These are phyloP conservation scores for Coniochaeta ligniaria DNA, from an alignment of 2,329 filamentous ascomycete species.

Conservation along the genomic window DNA sequence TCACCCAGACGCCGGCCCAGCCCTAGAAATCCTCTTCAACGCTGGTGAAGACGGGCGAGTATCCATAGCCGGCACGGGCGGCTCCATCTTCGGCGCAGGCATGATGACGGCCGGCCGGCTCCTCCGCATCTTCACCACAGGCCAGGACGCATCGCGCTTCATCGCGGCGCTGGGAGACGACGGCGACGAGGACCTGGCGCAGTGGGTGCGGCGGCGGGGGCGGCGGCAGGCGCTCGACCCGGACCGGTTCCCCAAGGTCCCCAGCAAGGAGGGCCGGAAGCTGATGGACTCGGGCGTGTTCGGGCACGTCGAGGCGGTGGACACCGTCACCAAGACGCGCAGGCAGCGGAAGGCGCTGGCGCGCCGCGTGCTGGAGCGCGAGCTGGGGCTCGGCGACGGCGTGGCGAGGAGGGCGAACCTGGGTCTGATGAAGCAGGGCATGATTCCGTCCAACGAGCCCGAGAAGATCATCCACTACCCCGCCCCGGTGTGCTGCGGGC, in stretches of 20 bases:
- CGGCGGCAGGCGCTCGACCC: slow-evolving; percentile 33
- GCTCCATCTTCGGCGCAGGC: not conserved
- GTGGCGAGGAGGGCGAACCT: slow-evolving; percentile 54
- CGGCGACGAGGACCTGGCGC: slow-evolving; percentile 25
- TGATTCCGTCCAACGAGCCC: slow-evolving; percentile 70
- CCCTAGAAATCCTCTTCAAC: not conserved
- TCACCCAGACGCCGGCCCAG: not conserved
- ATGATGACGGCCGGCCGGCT: slow-evolving; percentile 5
- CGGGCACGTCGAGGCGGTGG: slow-evolving; percentile 53
- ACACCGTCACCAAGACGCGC: slow-evolving; percentile 19
- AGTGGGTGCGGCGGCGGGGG: slow-evolving; percentile 37
- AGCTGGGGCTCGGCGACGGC: slow-evolving; percentile 64
- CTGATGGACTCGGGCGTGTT: slow-evolving; percentile 81
- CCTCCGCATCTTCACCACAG: slow-evolving; percentile 16
- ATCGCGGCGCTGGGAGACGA: slow-evolving; percentile 10
- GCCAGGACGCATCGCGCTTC: slow-evolving; percentile 6
- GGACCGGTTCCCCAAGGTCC: slow-evolving; percentile 71
- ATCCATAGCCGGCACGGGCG: not conserved
- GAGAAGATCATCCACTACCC: slow-evolving; percentile 88
- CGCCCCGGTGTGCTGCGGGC: slow-evolving; percentile 82
- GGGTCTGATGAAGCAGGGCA: slow-evolving; percentile 58
- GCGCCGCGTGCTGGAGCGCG: slow-evolving; percentile 69
- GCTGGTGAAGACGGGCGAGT: slow-evolving; percentile 12
- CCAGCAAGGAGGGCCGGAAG: slow-evolving; percentile 66
- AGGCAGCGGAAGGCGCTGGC: slow-evolving; percentile 51